phyloP scores from a whole-genome alignment of 2,329 filamentous ascomycete genomes.

The Periglandula ipomoeae region DNA sequence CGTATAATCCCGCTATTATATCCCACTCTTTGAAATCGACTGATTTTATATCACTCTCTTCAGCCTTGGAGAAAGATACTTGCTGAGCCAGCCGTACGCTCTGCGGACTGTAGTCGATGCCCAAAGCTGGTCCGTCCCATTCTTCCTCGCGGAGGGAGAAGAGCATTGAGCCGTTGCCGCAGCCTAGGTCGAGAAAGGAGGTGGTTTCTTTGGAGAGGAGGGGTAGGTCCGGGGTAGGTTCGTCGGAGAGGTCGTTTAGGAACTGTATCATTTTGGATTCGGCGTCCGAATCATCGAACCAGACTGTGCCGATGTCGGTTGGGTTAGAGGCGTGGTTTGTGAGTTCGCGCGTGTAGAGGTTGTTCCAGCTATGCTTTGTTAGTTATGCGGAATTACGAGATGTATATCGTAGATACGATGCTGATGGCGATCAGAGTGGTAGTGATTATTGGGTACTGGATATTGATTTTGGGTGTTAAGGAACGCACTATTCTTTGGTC shows the following conservation, averaged over 20 bases:
- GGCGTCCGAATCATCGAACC: conserved; percentile 92
- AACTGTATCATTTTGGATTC: conserved; percentile 70
- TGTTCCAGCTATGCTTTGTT: conserved; percentile 55
- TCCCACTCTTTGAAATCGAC: conserved; percentile 52
- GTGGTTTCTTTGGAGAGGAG: conserved; percentile 22
- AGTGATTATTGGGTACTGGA: not conserved
- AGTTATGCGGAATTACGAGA: not conserved
- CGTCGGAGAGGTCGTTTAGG: conserved; percentile 36
- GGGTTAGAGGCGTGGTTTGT: conserved; percentile 63
- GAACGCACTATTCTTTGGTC: conserved; percentile 77
- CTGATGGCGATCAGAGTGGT: too few relatives aligned
- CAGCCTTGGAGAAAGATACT: conserved; percentile 37
- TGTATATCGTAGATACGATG: too few relatives aligned
- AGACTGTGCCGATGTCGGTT: conserved; percentile 76
- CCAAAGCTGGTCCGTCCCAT: conserved; percentile 64
- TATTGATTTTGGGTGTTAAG: conserved; percentile 9
- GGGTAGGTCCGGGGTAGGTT: conserved; percentile 2
- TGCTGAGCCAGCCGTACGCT: conserved; percentile 66
- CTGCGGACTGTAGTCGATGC: conserved; percentile 75
- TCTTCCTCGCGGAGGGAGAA: conserved; percentile 59
- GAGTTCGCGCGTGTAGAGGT: conserved; percentile 62
- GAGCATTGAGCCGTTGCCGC: conserved; percentile 88
- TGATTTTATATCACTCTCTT: conserved; percentile 14
- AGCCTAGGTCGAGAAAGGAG: conserved; percentile 77
- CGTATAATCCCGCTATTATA: conserved; percentile 39